phyloP scores from a whole-genome alignment of 2,329 filamentous ascomycete genomes.

The Monosporascus sp. region DNA sequence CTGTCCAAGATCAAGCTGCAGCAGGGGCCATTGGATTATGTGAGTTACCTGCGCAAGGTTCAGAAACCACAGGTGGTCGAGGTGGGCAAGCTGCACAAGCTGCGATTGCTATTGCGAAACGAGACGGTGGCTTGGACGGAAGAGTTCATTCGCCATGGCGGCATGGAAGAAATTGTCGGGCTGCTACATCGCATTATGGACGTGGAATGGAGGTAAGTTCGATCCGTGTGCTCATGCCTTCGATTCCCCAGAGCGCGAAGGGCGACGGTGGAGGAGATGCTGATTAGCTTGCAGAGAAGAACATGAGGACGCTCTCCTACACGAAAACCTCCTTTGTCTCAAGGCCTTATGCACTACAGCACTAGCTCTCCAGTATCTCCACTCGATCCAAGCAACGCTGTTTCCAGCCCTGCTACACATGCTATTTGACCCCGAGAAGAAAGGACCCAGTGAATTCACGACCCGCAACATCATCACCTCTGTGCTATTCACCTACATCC shows the following conservation, averaged over 20 bases:
- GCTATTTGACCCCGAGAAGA: constrained; percentile 97
- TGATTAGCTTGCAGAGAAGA: constrained; percentile 60
- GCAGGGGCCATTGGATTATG: constrained; percentile 75
- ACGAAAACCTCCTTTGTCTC: constrained; percentile 86
- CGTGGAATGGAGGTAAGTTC: constrained; percentile 83
- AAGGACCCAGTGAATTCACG: constrained; percentile 93
- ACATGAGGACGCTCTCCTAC: constrained; percentile 87
- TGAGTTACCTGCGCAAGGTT: constrained; percentile 75
- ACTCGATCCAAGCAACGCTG: constrained; percentile 70
- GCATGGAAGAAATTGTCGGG: constrained; percentile 86
- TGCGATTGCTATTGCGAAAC: constrained; percentile 82
- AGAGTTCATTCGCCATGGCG: constrained; percentile 79
- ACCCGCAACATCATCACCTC: constrained; percentile 88
- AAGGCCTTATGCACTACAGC: constrained; percentile 94
- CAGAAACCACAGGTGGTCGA: constrained; percentile 79
- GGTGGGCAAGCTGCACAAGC: constrained; percentile 91
- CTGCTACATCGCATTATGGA: constrained; percentile 88
- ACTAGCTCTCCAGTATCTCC: constrained; percentile 73
- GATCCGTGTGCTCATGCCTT: background rate
- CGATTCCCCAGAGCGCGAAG: too few relatives aligned
- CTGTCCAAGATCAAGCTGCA: constrained; percentile 68
- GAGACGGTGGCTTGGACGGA: constrained; percentile 97
- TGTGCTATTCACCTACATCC: constrained; percentile 82
- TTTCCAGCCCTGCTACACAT: constrained; percentile 83
- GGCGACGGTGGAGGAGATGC: too few relatives aligned